Percentiles rank a stretch among this genome's conserved stretches.
Evolutionary conservation across 2,329 filamentous ascomycete species (phyloP).

Genomic region (Colletotrichum sp.): DNA sequence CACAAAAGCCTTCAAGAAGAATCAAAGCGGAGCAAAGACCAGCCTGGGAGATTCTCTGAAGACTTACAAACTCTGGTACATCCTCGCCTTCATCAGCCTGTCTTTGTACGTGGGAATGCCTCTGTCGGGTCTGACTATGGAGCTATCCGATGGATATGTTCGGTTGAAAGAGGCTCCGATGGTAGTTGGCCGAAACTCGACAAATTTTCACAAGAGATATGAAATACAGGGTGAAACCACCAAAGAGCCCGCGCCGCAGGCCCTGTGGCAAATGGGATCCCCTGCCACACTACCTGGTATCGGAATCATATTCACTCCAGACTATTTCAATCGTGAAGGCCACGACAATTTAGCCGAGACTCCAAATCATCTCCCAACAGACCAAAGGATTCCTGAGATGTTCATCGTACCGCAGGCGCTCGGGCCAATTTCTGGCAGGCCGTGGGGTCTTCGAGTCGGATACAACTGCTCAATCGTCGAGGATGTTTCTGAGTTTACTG

Average conservation of each 20-base stretch:
- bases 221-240: rapidly evolving
- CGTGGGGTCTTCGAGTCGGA: constrained; percentile 13
- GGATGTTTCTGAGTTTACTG: constrained; percentile 11
- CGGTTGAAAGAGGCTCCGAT: not conserved
- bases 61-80: constrained; percentile 4
- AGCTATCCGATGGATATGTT: constrained; percentile 21
- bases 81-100: constrained; percentile 3
- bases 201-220: not conserved
- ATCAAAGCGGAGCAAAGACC: rapidly evolving
- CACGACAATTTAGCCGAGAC: not conserved
- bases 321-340: not conserved
- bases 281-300: constrained; percentile 6
- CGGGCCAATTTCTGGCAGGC: not conserved
- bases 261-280: not conserved
- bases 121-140: constrained; percentile 17
- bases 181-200: constrained; percentile 1
- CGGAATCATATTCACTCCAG: constrained; percentile 13
- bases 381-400: constrained; percentile 6
- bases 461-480: constrained; percentile 15
- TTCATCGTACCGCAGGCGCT: constrained; percentile 20
- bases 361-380: constrained; percentile 13
- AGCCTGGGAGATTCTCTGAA: not conserved
- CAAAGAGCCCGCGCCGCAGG: rapidly evolving
- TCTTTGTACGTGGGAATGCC: constrained; percentile 20
- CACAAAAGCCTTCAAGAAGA: not conserved